phyloP scores from a whole-genome alignment of 352 stramenopile species.

The Peronosclerospora sorghi region DNA sequence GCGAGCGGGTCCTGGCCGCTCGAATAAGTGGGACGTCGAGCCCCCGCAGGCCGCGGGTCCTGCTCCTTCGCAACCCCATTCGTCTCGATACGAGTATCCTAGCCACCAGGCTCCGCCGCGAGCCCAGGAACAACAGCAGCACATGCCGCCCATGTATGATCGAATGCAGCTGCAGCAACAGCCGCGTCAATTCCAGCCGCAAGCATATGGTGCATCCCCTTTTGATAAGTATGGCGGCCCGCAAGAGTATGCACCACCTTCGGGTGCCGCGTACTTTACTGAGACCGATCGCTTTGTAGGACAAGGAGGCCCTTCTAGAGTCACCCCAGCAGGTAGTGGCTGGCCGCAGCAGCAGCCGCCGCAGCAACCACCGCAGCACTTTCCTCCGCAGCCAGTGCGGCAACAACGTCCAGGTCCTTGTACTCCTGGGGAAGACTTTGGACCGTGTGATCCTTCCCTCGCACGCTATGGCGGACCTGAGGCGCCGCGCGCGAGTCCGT shows the following conservation, averaged over 20 bases:
- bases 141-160: conserved; percentile 25
- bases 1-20: conserved; percentile 18
- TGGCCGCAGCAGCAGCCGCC: conserved; percentile 17
- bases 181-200: conserved; percentile 17
- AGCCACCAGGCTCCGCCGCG: conserved; percentile 17
- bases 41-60: conserved; percentile 9
- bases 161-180: conserved; percentile 15
- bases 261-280: conserved; percentile 13
- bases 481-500: conserved; percentile 5
- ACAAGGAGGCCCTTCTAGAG: conserved; percentile 31
- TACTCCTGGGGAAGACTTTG: conserved; percentile 12
- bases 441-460: conserved; percentile 21
- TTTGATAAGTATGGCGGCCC: conserved; percentile 21
- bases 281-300: conserved; percentile 22
- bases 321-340: conserved; percentile 5
- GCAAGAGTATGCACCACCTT: conserved; percentile 17
- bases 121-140: conserved; percentile 13
- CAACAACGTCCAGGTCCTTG: conserved; percentile 15
- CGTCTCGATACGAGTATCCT: conserved; percentile 22
- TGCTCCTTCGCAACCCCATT: conserved; percentile 12
- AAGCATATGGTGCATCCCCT: conserved; percentile 9
- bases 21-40: conserved; percentile 29
- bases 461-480: conserved; percentile 22
- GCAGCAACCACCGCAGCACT: conserved; percentile 17
- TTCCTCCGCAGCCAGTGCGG: conserved; percentile 12